A percentile compares a stretch with the other conserved stretches of the same genome.
Evolutionary conservation across 129 eudicot genomes (phyloP).

Genomic region (Artemisia tridentata): DNA sequence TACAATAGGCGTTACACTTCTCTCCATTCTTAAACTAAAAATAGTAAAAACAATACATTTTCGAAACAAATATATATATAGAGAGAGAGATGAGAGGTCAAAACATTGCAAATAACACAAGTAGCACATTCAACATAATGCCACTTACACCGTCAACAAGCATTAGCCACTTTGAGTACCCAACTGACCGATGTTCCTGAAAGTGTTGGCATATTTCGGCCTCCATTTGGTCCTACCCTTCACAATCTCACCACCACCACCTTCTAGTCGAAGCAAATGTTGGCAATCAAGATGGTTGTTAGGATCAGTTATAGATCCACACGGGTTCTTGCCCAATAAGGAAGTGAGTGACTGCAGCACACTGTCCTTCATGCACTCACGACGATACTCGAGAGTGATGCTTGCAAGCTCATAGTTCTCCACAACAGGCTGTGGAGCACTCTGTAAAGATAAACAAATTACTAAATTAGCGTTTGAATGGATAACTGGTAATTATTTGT

Average conservation of each 20-base stretch:
- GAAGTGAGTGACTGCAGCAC: constrained; percentile 92
- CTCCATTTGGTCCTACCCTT: constrained; percentile 83
- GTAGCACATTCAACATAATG: constrained; percentile 3
- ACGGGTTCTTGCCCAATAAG: constrained; percentile 32
- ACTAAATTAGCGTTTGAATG: background rate
- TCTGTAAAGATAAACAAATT: constrained; percentile 40
- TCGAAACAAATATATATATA: constrained; percentile 25
- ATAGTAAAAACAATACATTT: constrained; percentile 21
- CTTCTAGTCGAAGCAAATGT: constrained; percentile 75
- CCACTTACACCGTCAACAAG: constrained; percentile 5
- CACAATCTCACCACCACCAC: constrained; percentile 63
- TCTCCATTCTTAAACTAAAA: constrained; percentile 27
- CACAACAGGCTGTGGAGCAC: constrained; percentile 73
- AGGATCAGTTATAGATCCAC: constrained; percentile 30
- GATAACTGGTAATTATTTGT: too few species aligned
- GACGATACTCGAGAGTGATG: constrained; percentile 87
- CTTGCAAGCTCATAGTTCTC: constrained; percentile 91
- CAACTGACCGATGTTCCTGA: constrained; percentile 36
- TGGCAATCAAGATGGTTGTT: constrained; percentile 71
- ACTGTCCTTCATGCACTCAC: constrained; percentile 93
- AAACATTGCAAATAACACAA: constrained; percentile 12
- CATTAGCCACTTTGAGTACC: constrained; percentile 40
- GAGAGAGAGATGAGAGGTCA: constrained; percentile 7
- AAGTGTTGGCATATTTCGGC: constrained; percentile 45
- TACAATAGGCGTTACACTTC: constrained; percentile 35